Conservation (phyloP, 371 early-diverging fungal genomes). For the Mucor piriformis region DNA sequence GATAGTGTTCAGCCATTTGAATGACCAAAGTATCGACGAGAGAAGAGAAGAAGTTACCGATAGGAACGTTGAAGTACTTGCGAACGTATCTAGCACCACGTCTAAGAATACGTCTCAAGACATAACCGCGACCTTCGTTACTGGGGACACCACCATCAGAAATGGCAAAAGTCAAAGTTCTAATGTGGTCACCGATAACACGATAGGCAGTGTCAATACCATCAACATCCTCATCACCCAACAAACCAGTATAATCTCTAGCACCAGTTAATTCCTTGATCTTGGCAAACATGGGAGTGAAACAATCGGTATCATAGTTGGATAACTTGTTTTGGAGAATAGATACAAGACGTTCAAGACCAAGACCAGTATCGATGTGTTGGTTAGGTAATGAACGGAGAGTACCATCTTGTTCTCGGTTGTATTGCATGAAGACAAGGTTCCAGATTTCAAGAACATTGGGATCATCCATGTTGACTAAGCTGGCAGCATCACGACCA, state of each 20-base stretch:
- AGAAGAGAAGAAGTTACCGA: conserved; percentile 90
- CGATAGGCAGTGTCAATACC: conserved; percentile 99
- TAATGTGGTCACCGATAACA: conserved; percentile 98
- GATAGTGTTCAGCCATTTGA: conserved; percentile 89
- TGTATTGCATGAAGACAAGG: conserved; percentile 99
- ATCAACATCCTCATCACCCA: conserved; percentile 91
- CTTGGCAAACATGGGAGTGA: conserved; percentile 81
- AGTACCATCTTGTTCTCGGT: conserved; percentile 94
- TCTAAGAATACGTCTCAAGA: conserved; percentile 97
- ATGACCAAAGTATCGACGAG: conserved; percentile 86
- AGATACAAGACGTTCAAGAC: conserved; percentile 97
- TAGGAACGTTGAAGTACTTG: conserved; percentile 88
- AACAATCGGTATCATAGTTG: conserved; percentile 99
- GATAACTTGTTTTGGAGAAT: conserved; percentile 96
- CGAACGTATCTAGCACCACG: conserved; percentile 97
- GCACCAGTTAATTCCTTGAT: conserved; percentile 90
- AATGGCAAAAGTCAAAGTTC: conserved; percentile 98
- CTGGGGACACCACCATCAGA: conserved; percentile 96
- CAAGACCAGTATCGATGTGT: conserved; percentile 99
- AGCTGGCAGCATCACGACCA: conserved; percentile 89
- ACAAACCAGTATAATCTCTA: conserved; percentile 81
- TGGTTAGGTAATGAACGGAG: conserved; percentile 93
- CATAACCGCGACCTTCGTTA: conserved; percentile 99
- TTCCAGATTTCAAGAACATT: conserved; percentile 99
- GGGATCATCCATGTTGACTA: conserved; percentile 99